phyloP scores from a whole-genome alignment of 2,329 filamentous ascomycete species.

The Lecanicillium sp. region DNA sequence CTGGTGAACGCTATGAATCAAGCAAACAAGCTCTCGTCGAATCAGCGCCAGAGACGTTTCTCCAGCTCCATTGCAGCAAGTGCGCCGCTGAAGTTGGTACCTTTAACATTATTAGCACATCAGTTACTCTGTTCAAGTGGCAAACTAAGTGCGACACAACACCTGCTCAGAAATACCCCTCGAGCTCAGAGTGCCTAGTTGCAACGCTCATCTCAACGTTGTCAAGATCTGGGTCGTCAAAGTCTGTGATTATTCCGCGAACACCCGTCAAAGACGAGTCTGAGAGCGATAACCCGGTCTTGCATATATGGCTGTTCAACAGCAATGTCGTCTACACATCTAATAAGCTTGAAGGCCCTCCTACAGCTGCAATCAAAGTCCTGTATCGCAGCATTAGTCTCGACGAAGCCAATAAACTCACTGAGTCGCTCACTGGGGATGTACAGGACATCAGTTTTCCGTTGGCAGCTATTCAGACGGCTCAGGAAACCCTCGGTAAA shows the following conservation, averaged over 20 bases:
- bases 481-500: conserved; percentile 33
- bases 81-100: conserved; percentile 41
- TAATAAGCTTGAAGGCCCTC: conserved; percentile 20
- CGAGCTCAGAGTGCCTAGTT: conserved; percentile 41
- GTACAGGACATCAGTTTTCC: conserved; percentile 54
- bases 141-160: conserved; percentile 33
- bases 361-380: conserved; percentile 40
- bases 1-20: conserved; percentile 20
- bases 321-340: conserved; percentile 44
- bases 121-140: conserved; percentile 51
- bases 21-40: conserved; percentile 22
- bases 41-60: conserved; percentile 19
- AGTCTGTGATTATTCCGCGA: conserved; percentile 40
- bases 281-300: conserved; percentile 13
- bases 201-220: conserved; percentile 44
- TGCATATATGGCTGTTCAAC: conserved; percentile 50
- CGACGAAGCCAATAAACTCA: conserved; percentile 36
- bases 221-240: conserved; percentile 48
- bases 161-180: conserved; percentile 22
- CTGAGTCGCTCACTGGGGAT: conserved; percentile 43
- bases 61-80: conserved; percentile 35
- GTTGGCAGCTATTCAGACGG: conserved; percentile 33
- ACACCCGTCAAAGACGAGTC: not conserved
- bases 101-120: conserved; percentile 33
- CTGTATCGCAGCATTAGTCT: conserved; percentile 37